phyloP scores from a whole-genome alignment of 352 stramenopile species.

The Phytophthora brassicae region DNA sequence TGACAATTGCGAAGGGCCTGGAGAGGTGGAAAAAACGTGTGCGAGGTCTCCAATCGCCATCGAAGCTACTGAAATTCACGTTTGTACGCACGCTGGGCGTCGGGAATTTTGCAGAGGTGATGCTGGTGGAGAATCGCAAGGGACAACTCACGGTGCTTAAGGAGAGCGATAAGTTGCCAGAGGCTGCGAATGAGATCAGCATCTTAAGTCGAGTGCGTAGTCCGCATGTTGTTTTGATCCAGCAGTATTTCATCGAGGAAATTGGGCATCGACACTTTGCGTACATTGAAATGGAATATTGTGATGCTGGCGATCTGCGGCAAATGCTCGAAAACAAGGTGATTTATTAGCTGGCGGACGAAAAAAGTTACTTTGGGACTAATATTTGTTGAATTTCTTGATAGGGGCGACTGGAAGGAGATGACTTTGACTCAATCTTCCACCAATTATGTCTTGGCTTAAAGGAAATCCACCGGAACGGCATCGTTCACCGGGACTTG shows the following conservation, averaged over 20 bases:
- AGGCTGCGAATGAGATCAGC: constrained; percentile 79
- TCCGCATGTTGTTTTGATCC: constrained; percentile 71
- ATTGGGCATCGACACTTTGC: constrained; percentile 75
- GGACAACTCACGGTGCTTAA: constrained; percentile 62
- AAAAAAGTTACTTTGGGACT: too few species aligned
- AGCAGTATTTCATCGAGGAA: constrained; percentile 77
- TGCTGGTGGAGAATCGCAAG: constrained; percentile 59
- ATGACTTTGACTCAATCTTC: constrained; percentile 61
- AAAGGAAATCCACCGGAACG: constrained; percentile 59
- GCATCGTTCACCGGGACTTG: constrained; percentile 77
- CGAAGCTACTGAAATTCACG: constrained; percentile 60
- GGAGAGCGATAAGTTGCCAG: constrained; percentile 78
- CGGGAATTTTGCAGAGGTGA: constrained; percentile 78
- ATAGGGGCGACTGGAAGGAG: constrained; percentile 43
- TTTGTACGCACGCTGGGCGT: constrained; percentile 68
- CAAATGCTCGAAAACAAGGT: constrained; percentile 42
- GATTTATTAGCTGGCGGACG: not conserved
- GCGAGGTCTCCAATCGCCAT: constrained; percentile 42
- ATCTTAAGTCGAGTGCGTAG: constrained; percentile 59
- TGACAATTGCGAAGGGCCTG: constrained; percentile 38
- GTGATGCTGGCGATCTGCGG: constrained; percentile 57
- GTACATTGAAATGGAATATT: constrained; percentile 88
- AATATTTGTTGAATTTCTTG: too few species aligned
- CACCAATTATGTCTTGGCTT: constrained; percentile 71
- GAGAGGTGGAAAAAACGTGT: constrained; percentile 62